Conservation (phyloP, 805 yeast genomes). For the Saccharomycopsis oosterbeekiorum region DNA sequence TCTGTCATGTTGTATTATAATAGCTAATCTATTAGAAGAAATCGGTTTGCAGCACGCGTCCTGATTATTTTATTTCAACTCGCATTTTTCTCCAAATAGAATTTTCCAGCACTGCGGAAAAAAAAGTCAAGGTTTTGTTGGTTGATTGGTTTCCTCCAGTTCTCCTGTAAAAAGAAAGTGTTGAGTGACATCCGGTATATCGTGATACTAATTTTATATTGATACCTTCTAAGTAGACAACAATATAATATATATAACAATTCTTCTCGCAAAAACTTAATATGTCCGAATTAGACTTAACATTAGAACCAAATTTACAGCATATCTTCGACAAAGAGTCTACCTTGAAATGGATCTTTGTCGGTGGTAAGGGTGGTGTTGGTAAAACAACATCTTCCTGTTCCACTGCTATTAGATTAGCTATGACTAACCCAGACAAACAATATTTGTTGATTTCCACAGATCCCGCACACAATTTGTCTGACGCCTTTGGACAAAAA, state of each 20-base stretch:
- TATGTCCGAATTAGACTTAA: conserved; percentile 26
- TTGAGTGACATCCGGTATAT: neutral
- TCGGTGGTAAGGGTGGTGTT: conserved; percentile 99
- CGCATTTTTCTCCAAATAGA: conserved; percentile 25
- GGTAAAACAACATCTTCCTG: conserved; percentile 98
- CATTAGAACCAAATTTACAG: conserved; percentile 62
- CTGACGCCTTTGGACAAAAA: conserved; percentile 97
- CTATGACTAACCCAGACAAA: conserved; percentile 67
- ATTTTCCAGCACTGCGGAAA: neutral
- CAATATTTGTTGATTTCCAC: conserved; percentile 86
- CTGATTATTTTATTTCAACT: too few species aligned
- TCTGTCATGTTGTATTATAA: too few species aligned
- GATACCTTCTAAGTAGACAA: too few species aligned
- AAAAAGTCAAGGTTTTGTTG: conserved; percentile 30
- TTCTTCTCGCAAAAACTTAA: neutral
- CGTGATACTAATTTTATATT: neutral
- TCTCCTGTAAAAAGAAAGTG: too few species aligned
- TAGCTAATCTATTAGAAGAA: too few species aligned
- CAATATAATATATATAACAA: too few species aligned
- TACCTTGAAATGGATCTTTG: conserved; percentile 88
- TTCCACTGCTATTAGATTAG: conserved; percentile 89
- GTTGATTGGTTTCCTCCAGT: conserved; percentile 42
- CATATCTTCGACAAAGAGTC: conserved; percentile 53
- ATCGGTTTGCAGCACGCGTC: too few species aligned
- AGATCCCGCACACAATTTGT: conserved; percentile 96